Conservation (phyloP, 139 green algal genomes). For the Micromonas commoda region DNA sequence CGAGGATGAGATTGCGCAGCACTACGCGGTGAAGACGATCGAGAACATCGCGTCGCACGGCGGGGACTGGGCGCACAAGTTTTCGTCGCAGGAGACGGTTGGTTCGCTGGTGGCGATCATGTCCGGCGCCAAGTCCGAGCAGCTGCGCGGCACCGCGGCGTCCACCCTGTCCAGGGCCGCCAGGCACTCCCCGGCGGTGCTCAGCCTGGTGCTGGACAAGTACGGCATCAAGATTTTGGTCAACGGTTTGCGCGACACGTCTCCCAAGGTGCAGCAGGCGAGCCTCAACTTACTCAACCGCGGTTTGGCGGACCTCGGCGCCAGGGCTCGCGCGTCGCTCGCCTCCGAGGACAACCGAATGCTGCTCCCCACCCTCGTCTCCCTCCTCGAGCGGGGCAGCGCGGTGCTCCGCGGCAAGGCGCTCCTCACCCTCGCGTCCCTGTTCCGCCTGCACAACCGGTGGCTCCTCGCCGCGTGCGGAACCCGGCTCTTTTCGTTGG, state of each 20-base stretch:
- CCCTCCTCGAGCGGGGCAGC: neutral
- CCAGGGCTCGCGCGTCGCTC: too few relatives aligned
- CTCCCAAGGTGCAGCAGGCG: slow-evolving; percentile 58
- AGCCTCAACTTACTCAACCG: slow-evolving; percentile 68
- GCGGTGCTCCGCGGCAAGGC: slow-evolving; percentile 24
- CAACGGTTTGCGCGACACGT: slow-evolving; percentile 42
- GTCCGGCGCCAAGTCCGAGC: slow-evolving; percentile 42
- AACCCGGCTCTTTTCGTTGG: slow-evolving; percentile 44
- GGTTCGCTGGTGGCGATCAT: slow-evolving; percentile 11
- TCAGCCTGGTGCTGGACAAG: slow-evolving; percentile 36
- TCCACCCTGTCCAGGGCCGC: slow-evolving; percentile 62
- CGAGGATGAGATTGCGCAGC: slow-evolving; percentile 75
- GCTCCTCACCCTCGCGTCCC: slow-evolving; percentile 37
- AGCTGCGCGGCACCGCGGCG: slow-evolving; percentile 60
- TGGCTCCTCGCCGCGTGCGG: slow-evolving; percentile 42
- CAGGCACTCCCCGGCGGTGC: slow-evolving; percentile 30
- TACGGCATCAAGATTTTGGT: slow-evolving; percentile 37
- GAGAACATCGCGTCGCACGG: slow-evolving; percentile 83
- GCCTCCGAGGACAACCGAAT: slow-evolving; percentile 32
- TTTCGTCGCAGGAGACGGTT: neutral
- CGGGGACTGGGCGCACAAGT: slow-evolving; percentile 57
- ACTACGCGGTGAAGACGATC: slow-evolving; percentile 91
- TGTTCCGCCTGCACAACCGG: slow-evolving; percentile 26
- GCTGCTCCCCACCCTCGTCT: slow-evolving; percentile 44
- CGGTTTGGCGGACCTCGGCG: slow-evolving; percentile 33